Percentiles rank a stretch among this genome's conserved stretches.
phyloP scores from a whole-genome alignment of 345 rosid genomes.

The Heritiera fomes region DNA sequence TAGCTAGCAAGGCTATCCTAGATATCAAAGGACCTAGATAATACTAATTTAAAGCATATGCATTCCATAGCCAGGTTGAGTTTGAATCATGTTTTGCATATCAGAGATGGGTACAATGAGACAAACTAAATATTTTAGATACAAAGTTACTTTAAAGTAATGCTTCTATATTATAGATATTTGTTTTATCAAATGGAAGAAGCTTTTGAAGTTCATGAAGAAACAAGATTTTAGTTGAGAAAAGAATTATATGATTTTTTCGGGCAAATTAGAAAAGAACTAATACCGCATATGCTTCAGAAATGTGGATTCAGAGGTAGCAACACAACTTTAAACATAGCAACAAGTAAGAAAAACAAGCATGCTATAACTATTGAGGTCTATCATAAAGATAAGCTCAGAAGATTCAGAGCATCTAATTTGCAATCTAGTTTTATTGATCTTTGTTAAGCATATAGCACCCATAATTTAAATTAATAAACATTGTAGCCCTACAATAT shows the following conservation, averaged over 20 bases:
- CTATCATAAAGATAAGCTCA: not conserved
- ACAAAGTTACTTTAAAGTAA: not conserved
- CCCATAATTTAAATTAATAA: not conserved
- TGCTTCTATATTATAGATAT: conserved; percentile 2
- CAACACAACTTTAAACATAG: not conserved
- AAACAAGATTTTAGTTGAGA: not conserved
- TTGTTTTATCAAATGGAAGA: not conserved
- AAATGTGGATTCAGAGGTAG: not conserved
- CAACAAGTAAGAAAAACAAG: not conserved
- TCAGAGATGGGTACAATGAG: not conserved
- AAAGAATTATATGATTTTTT: not conserved
- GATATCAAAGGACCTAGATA: not conserved
- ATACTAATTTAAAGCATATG: not conserved
- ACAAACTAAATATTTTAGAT: not conserved
- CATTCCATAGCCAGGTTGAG: not conserved
- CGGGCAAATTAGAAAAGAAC: not conserved
- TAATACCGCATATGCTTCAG: not conserved
- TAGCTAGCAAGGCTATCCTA: conserved; percentile 19
- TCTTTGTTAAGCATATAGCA: not conserved
- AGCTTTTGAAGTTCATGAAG: not conserved
- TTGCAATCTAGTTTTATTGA: not conserved
- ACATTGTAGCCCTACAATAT: not conserved
- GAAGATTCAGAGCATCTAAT: not conserved
- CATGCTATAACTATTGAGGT: not conserved
- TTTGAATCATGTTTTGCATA: conserved; percentile 3